Percentiles rank a stretch among this genome's conserved stretches.
phyloP scores from a whole-genome alignment of 2,329 filamentous ascomycete species.

The Aspergillus versicolor region DNA sequence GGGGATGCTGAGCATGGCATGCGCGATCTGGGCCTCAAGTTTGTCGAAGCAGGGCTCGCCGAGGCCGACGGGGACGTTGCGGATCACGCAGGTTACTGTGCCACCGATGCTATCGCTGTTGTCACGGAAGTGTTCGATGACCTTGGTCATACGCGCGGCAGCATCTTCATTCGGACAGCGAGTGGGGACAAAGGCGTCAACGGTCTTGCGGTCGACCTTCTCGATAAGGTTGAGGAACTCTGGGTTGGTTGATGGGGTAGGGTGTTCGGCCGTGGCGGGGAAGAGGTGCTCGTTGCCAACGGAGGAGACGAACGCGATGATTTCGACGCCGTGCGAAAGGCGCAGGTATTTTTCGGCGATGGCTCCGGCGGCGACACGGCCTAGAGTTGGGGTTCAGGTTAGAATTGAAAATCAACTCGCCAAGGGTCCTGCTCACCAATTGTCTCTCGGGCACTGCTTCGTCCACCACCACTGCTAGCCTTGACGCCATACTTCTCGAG shows the following conservation, averaged over 20 bases:
- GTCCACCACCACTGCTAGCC: conserved; percentile 83
- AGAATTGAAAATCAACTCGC: not conserved
- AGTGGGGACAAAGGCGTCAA: conserved; percentile 82
- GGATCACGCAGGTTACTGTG: conserved; percentile 90
- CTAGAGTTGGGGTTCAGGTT: conserved; percentile 32
- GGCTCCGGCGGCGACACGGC: conserved; percentile 83
- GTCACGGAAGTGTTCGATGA: conserved; percentile 76
- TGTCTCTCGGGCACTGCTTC: conserved; percentile 90
- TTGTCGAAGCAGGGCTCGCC: conserved; percentile 97
- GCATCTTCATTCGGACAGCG: conserved; percentile 73
- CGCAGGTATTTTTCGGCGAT: conserved; percentile 91
- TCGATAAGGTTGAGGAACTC: conserved; percentile 73
- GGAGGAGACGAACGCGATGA: conserved; percentile 84
- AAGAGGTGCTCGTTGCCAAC: conserved; percentile 80
- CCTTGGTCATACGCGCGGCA: conserved; percentile 70
- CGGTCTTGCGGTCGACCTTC: conserved; percentile 68
- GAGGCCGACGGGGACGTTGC: conserved; percentile 78
- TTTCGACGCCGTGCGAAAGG: conserved; percentile 80
- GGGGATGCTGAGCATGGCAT: conserved; percentile 93
- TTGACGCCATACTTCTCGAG: conserved; percentile 96
- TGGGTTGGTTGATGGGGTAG: conserved; percentile 71
- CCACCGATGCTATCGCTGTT: conserved; percentile 86
- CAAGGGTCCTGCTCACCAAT: conserved; percentile 60
- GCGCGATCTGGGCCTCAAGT: conserved; percentile 84
- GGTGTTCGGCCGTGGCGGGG: conserved; percentile 66